These are phyloP conservation scores for Nyctanthes arbortristis DNA, from an alignment of 257 asterid genomes.

Conservation along the genomic window DNA sequence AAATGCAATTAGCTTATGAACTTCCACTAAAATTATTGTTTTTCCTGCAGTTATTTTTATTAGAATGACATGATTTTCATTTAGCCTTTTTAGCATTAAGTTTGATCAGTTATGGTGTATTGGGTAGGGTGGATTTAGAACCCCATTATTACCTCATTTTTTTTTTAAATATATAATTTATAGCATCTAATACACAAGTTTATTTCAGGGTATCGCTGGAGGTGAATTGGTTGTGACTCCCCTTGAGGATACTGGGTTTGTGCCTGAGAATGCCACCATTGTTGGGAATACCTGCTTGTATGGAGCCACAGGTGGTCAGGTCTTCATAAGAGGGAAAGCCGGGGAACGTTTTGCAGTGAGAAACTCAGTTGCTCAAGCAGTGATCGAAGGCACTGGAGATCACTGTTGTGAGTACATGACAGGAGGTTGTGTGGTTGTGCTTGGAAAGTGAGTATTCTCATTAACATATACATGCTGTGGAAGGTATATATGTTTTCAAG, in stretches of 20 bases:
- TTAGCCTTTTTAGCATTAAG: neutral
- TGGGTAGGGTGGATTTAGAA: neutral
- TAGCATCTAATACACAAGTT: constrained; percentile 22
- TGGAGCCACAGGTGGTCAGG: constrained; percentile 97
- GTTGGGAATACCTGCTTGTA: constrained; percentile 96
- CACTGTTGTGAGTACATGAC: constrained; percentile 99
- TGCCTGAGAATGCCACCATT: constrained; percentile 90
- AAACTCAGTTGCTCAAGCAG: constrained; percentile 96
- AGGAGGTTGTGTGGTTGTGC: constrained; percentile 92
- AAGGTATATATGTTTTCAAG: neutral
- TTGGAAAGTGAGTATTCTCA: constrained; percentile 77
- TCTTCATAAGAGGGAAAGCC: constrained; percentile 85
- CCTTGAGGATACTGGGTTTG: constrained; percentile 67
- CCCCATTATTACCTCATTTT: neutral
- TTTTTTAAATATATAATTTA: too few relatives aligned
- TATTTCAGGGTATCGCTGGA: constrained; percentile 95
- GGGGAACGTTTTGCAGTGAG: constrained; percentile 98
- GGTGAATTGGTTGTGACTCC: constrained; percentile 92
- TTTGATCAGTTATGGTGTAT: neutral
- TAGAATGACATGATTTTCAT: neutral
- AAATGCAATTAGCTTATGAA: neutral
- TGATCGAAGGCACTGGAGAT: constrained; percentile 97
- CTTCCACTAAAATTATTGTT: neutral
- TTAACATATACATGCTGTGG: neutral
- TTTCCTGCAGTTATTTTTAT: neutral